Percentiles rank a stretch among this genome's conserved stretches.
phyloP scores from a whole-genome alignment of 805 yeast species.

The Candida rishiriensis region DNA sequence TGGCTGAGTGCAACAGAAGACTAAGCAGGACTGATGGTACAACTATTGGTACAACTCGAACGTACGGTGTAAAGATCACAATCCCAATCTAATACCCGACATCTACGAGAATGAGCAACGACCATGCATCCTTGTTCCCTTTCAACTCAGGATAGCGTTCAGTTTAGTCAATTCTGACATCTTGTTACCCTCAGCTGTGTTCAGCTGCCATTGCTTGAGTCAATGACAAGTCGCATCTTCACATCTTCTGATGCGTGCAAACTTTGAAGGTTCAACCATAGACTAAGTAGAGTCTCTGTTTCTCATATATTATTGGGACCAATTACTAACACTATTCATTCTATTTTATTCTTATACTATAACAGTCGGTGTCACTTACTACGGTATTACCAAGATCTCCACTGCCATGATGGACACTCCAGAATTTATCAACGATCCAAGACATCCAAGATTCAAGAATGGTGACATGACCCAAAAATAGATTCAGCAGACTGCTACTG shows the following conservation, averaged over 20 bases:
- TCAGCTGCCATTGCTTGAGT: neutral
- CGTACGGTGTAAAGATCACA: neutral
- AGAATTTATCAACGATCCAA: slow-evolving; percentile 90
- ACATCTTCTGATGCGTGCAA: neutral
- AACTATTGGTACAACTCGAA: too few species aligned
- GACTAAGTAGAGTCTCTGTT: neutral
- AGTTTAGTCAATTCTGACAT: neutral
- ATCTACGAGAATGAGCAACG: too few species aligned
- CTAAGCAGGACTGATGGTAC: too few species aligned
- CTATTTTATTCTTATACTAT: neutral
- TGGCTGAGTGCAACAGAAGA: too few species aligned
- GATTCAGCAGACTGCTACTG: too few species aligned
- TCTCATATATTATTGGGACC: neutral
- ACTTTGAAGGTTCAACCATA: too few species aligned
- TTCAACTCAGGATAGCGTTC: too few species aligned
- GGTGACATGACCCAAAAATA: slow-evolving; percentile 32
- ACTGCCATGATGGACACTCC: slow-evolving; percentile 63
- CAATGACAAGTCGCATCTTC: neutral
- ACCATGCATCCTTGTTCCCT: too few species aligned
- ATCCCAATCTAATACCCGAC: neutral
- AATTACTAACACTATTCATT: neutral
- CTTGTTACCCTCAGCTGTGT: too few species aligned
- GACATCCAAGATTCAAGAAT: slow-evolving; percentile 80
- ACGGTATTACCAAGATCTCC: slow-evolving; percentile 65
- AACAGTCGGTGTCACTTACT: slow-evolving; percentile 55